These are phyloP conservation scores for Phaeosphaeriaceae sp. DNA, from an alignment of 2,329 filamentous ascomycete species.

Conservation along the genomic window DNA sequence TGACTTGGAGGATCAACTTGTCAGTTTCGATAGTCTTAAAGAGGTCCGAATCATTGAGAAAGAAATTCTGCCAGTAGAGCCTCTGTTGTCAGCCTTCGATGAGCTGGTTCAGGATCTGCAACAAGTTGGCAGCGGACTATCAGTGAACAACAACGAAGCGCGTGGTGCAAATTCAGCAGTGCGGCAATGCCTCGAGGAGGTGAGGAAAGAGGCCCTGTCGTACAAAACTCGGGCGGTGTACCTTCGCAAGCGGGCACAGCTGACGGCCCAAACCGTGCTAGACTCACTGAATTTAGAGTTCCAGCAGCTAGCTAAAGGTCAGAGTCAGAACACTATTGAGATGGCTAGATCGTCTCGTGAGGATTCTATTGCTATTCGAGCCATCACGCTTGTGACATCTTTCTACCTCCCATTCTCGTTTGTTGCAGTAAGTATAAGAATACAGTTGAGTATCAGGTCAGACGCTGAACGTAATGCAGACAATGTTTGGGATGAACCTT, in stretches of 20 bases:
- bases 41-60: conserved; percentile 5
- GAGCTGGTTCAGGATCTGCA: background rate
- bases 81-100: too few species aligned
- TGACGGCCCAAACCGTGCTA: conserved; percentile 3
- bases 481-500: conserved; percentile 11
- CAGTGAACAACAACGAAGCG: too few species aligned
- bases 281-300: conserved; percentile 5
- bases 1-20: background rate
- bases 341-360: conserved; percentile 6
- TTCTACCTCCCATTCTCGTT: conserved; percentile 13
- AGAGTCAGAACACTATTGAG: background rate
- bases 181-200: background rate
- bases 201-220: conserved; percentile 1
- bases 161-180: too few species aligned
- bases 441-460: too few species aligned
- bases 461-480: background rate
- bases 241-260: conserved; percentile 1
- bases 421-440: conserved; percentile 5
- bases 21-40: conserved; percentile 6
- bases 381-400: conserved; percentile 7
- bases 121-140: too few species aligned
- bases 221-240: background rate
- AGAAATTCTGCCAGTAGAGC: background rate
- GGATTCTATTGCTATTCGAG: conserved; percentile 9
- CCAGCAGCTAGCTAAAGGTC: conserved; percentile 7